Percentiles rank a stretch among this genome's conserved stretches.
phyloP scores from a whole-genome alignment of 805 yeast genomes.

The Candida corydali region DNA sequence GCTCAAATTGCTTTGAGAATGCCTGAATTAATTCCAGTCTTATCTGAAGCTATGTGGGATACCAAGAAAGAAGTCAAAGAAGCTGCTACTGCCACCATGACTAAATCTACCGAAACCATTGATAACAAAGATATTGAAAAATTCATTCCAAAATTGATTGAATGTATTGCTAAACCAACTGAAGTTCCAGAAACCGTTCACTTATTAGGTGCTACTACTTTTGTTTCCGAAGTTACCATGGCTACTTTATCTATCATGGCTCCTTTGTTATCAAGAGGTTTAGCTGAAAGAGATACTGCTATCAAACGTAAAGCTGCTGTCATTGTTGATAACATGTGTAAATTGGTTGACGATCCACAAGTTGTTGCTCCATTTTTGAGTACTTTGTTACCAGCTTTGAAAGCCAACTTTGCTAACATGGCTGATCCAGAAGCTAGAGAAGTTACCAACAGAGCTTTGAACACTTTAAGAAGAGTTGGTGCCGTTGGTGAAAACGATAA shows the following conservation, averaged over 20 bases:
- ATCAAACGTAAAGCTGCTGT: constrained; percentile 99
- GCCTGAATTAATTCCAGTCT: constrained; percentile 98
- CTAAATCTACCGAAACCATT: constrained; percentile 94
- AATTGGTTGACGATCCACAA: constrained; percentile 99
- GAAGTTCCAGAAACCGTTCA: constrained; percentile 99
- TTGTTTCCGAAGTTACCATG: constrained; percentile 98
- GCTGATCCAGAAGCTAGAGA: constrained; percentile 99
- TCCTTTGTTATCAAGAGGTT: constrained; percentile 98
- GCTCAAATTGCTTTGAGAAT: constrained; percentile 96
- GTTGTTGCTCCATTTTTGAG: constrained; percentile 99
- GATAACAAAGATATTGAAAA: constrained; percentile 99
- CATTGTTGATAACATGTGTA: constrained; percentile 99
- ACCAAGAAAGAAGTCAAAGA: constrained; percentile 97
- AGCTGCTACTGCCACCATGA: constrained; percentile 93
- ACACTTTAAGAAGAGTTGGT: constrained; percentile 98
- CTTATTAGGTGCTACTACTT: constrained; percentile 98
- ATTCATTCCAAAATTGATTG: constrained; percentile 96
- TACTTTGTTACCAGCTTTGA: constrained; percentile 93
- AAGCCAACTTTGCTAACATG: constrained; percentile 89
- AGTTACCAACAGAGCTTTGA: constrained; percentile 94
- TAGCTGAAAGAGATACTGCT: constrained; percentile 98
- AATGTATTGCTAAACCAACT: constrained; percentile 94
- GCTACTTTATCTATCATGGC: constrained; percentile 99
- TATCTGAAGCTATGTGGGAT: constrained; percentile 99
- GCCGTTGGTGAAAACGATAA: constrained; percentile 84